Conservation (phyloP, 371 early-diverging fungal species). For the Fennellomyces sp. region DNA sequence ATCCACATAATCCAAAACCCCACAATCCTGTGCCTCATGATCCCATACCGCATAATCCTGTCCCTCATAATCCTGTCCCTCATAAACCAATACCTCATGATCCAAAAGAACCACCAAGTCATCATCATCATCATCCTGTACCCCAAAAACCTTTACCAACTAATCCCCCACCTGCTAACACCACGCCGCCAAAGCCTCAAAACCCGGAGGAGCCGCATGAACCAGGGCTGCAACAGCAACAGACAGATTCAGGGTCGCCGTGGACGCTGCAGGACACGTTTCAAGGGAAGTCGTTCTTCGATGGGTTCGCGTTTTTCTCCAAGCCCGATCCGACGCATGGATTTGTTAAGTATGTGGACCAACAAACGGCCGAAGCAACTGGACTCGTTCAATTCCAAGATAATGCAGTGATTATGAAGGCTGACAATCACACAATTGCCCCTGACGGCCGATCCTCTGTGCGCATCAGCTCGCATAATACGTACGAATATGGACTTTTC, state of each 20-base stretch:
- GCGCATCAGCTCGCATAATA: slow-evolving; percentile 22
- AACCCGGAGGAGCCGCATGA: too few relatives aligned
- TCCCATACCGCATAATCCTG: too few relatives aligned
- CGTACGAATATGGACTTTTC: slow-evolving; percentile 33
- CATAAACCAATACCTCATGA: too few relatives aligned
- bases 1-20: too few relatives aligned
- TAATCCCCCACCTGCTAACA: too few relatives aligned
- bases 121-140: too few relatives aligned
- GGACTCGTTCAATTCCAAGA: slow-evolving; percentile 1
- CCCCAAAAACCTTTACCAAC: too few relatives aligned
- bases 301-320: slow-evolving; percentile 39
- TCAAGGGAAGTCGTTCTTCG: slow-evolving; percentile 24
- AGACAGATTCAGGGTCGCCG: neutral
- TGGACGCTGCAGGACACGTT: slow-evolving; percentile 21
- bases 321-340: slow-evolving; percentile 52
- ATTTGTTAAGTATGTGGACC: slow-evolving; percentile 41
- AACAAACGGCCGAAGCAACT: slow-evolving; percentile 20
- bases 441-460: slow-evolving; percentile 27
- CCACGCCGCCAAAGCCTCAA: too few relatives aligned
- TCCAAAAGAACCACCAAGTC: neutral
- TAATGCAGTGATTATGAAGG: slow-evolving; percentile 3
- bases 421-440: slow-evolving; percentile 11
- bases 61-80: too few relatives aligned
- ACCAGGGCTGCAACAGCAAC: neutral
- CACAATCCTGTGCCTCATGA: too few relatives aligned